Percentiles rank a stretch among this genome's conserved stretches.
Evolutionary conservation across 306 rosid genomes (phyloP).

Genomic region (Vicia villosa): DNA sequence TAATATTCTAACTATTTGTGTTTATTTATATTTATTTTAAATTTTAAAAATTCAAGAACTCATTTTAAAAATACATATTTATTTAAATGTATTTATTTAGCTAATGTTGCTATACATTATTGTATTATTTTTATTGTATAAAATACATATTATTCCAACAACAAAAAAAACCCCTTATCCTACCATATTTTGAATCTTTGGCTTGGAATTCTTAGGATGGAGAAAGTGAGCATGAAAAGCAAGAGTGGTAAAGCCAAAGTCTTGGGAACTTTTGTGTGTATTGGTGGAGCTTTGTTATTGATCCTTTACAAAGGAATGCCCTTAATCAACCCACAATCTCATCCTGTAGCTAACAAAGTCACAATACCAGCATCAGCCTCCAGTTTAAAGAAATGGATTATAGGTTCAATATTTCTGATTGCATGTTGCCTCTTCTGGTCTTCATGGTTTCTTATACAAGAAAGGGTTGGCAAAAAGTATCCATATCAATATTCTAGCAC

Average conservation of each 20-base stretch:
- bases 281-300: conserved; percentile 67
- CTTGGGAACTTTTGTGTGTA: conserved; percentile 60
- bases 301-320: conserved; percentile 71
- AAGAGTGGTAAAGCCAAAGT: conserved; percentile 63
- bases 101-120: too few relatives aligned
- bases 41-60: too few relatives aligned
- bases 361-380: conserved; percentile 15
- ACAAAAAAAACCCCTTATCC: too few relatives aligned
- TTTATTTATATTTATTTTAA: too few relatives aligned
- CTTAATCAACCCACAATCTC: conserved; percentile 41
- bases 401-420: conserved; percentile 60
- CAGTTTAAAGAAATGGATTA: conserved; percentile 53
- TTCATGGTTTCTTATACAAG: conserved; percentile 90
- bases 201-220: conserved; percentile 52
- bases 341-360: conserved; percentile 6
- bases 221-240: conserved; percentile 61
- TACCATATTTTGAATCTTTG: too few relatives aligned
- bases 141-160: too few relatives aligned
- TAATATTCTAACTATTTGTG: too few relatives aligned
- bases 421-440: conserved; percentile 74
- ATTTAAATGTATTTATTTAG: too few relatives aligned
- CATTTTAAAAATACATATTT: too few relatives aligned
- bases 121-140: too few relatives aligned
- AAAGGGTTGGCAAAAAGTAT: conserved; percentile 57
- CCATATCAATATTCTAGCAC: conserved; percentile 83